Evolutionary conservation across 495 filamentous ascomycete genomes (phyloP).

Genomic region (Tuber calosporum): DNA sequence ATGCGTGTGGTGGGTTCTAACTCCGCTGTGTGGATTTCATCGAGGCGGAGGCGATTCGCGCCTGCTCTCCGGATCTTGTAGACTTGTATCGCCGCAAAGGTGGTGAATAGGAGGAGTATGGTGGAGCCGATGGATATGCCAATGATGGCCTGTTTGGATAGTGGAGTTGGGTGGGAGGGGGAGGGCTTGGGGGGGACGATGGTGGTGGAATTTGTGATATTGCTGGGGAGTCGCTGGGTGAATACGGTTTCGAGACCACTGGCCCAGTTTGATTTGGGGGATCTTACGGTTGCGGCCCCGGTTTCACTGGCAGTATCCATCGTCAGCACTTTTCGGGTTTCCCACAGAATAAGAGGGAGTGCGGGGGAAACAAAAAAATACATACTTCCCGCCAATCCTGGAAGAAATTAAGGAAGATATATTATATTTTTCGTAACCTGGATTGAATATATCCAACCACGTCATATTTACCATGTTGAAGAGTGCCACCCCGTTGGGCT

Average conservation of each 20-base stretch:
- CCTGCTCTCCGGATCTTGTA: neutral
- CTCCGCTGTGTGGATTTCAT: neutral
- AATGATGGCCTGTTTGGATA: slow-evolving; percentile 10
- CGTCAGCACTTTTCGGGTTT: neutral
- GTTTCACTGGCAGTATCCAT: neutral
- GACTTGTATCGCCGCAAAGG: neutral
- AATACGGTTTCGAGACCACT: slow-evolving; percentile 15
- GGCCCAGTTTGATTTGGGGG: slow-evolving; percentile 13
- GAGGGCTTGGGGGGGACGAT: neutral
- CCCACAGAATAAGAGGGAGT: neutral
- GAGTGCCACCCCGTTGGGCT: slow-evolving; percentile 17
- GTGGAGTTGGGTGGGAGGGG: neutral
- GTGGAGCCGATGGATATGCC: slow-evolving; percentile 18
- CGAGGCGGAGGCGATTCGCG: neutral
- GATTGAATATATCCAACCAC: slow-evolving; percentile 15
- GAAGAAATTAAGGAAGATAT: slow-evolving; percentile 7
- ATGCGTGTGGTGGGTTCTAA: neutral
- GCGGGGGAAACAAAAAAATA: neutral
- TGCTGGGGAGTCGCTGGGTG: neutral
- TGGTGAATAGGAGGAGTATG: slow-evolving; percentile 5
- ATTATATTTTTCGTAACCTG: slow-evolving; percentile 12
- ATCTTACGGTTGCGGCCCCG: slow-evolving; percentile 11
- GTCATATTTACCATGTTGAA: slow-evolving; percentile 17
- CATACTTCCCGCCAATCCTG: slow-evolving; percentile 18
- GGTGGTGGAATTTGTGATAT: neutral